phyloP scores from a whole-genome alignment of 1,284 basidiomycete species.

The Pisolithus thermaeus region DNA sequence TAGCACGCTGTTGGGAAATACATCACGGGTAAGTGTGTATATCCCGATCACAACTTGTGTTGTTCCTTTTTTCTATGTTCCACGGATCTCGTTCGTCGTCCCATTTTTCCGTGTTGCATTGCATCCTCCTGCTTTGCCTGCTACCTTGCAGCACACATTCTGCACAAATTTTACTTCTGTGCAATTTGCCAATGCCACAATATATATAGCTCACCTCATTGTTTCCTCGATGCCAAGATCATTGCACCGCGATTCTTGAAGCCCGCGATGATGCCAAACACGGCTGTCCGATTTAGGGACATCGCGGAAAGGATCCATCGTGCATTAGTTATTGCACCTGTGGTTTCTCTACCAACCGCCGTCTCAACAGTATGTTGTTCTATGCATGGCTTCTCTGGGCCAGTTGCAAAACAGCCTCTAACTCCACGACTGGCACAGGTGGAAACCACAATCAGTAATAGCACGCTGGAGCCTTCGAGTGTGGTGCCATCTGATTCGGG shows the following conservation, averaged over 20 bases:
- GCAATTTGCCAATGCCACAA: not conserved
- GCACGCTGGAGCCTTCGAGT: conserved; percentile 3
- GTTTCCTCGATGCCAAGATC: not conserved
- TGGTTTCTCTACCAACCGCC: conserved; percentile 30
- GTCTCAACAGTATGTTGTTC: conserved; percentile 12
- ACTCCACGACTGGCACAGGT: not conserved
- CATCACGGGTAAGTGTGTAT: conserved; percentile 15
- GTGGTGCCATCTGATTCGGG: conserved; percentile 5
- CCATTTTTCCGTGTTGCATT: not conserved
- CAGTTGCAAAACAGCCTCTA: not conserved
- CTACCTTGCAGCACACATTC: not conserved
- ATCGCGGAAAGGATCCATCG: conserved; percentile 51
- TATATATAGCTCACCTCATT: not conserved
- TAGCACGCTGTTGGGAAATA: conserved; percentile 16
- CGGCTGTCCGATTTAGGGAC: conserved; percentile 36
- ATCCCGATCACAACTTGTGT: not conserved
- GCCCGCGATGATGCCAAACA: conserved; percentile 15
- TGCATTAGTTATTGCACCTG: conserved; percentile 50
- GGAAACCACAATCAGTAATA: not conserved
- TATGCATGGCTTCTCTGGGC: not conserved
- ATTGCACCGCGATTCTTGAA: conserved; percentile 6
- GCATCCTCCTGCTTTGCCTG: not conserved
- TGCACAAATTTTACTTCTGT: not conserved
- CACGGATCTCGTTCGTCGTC: too few relatives aligned
- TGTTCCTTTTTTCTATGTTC: not conserved